A percentile compares a stretch with the other conserved stretches of the same genome.
Evolutionary conservation across 2,329 filamentous ascomycete genomes (phyloP).

Genomic region (Xylariaceae sp.): DNA sequence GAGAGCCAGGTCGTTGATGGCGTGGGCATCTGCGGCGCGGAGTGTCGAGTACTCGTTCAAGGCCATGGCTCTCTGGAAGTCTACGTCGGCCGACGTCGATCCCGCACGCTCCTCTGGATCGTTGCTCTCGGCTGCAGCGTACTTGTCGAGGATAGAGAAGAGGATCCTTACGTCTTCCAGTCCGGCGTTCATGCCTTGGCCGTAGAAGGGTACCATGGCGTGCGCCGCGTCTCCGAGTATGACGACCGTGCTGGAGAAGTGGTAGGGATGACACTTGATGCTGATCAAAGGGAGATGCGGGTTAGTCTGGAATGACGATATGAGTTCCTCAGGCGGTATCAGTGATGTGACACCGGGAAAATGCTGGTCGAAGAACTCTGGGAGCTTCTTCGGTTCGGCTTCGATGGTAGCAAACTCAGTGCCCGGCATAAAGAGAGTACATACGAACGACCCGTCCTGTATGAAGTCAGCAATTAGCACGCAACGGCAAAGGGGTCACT

Average conservation of each 20-base stretch:
- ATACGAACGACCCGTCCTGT: conserved; percentile 85
- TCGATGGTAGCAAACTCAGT: conserved; percentile 64
- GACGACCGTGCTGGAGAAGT: conserved; percentile 69
- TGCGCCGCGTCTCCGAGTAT: conserved; percentile 93
- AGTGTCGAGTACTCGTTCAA: conserved; percentile 69
- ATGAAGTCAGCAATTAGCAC: conserved; percentile 10
- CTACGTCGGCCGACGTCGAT: conserved; percentile 39
- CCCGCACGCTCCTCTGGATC: conserved; percentile 24
- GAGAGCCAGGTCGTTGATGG: conserved; percentile 88
- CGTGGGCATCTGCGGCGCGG: conserved; percentile 72
- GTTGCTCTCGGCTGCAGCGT: conserved; percentile 45
- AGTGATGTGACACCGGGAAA: conserved; percentile 81
- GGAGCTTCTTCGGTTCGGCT: conserved; percentile 51
- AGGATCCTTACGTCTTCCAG: conserved; percentile 89
- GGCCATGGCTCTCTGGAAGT: conserved; percentile 60
- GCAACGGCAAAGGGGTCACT: conserved; percentile 26
- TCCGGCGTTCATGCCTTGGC: conserved; percentile 95
- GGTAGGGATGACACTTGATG: conserved; percentile 87
- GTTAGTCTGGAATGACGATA: conserved; percentile 70
- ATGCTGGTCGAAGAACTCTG: conserved; percentile 70
- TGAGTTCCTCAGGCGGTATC: conserved; percentile 62
- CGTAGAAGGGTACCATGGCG: conserved; percentile 98
- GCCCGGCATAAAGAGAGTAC: conserved; percentile 83
- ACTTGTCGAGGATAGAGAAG: conserved; percentile 72
- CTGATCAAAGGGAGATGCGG: conserved; percentile 89